A percentile compares a stretch with the other conserved stretches of the same genome.
Conservation (phyloP, 148 eudicot genomes). For the Hydrangea macrophylla region DNA sequence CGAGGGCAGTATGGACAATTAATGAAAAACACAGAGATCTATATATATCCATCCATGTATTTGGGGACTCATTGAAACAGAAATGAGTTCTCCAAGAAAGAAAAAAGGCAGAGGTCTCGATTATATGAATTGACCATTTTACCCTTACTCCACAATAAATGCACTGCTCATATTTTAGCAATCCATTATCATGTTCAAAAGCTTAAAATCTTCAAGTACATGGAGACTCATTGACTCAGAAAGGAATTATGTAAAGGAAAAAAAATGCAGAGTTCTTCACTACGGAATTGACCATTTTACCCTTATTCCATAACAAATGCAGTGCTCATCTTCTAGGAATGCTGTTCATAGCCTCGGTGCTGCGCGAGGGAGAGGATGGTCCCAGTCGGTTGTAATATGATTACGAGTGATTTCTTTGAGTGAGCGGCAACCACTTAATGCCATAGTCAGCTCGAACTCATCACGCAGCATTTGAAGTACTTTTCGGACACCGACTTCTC, state of each 20-base stretch:
- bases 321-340: constrained; percentile 1
- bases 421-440: constrained; percentile 85
- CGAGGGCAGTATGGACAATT: too few relatives aligned
- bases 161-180: too few relatives aligned
- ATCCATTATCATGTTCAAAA: constrained; percentile 24
- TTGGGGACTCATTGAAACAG: too few relatives aligned
- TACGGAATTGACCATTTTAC: constrained; percentile 1
- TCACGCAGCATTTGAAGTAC: constrained; percentile 88
- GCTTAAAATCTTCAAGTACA: constrained; percentile 10
- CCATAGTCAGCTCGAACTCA: constrained; percentile 94
- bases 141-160: too few relatives aligned
- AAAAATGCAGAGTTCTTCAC: constrained; percentile 17
- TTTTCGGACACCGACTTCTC: constrained; percentile 83
- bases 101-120: too few relatives aligned
- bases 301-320: not conserved
- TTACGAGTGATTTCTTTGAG: constrained; percentile 74
- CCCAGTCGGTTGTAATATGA: constrained; percentile 82
- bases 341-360: constrained; percentile 45
- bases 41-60: too few relatives aligned
- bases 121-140: too few relatives aligned
- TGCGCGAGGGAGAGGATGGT: constrained; percentile 41
- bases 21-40: too few relatives aligned
- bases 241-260: constrained; percentile 21
- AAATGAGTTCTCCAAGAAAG: too few relatives aligned
- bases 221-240: constrained; percentile 12